A percentile compares a stretch with the other conserved stretches of the same genome.
Conservation (phyloP, 306 rosid genomes). For the Cicer chorassanicum region DNA sequence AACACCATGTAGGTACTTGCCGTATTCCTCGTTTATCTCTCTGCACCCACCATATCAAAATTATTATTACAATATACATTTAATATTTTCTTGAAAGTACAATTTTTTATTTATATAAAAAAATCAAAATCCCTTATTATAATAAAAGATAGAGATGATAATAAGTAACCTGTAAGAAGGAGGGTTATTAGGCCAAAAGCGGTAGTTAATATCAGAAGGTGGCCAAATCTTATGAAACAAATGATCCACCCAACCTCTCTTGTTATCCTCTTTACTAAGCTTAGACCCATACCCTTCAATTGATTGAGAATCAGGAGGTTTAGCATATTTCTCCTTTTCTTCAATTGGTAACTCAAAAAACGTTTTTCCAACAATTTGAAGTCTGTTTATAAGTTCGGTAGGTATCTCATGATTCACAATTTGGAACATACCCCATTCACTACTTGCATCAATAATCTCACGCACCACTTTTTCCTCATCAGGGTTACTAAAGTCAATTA, state of each 20-base stretch:
- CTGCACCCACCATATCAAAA: not conserved
- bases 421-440: not conserved
- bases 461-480: not conserved
- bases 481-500: constrained; percentile 14
- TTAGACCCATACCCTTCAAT: not conserved
- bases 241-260: constrained; percentile 8
- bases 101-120: too few relatives aligned
- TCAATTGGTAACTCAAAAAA: not conserved
- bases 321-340: not conserved
- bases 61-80: too few relatives aligned
- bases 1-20: not conserved
- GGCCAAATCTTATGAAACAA: constrained; percentile 4
- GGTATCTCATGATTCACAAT: constrained; percentile 1
- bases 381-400: not conserved
- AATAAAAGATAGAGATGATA: too few relatives aligned
- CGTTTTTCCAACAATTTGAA: not conserved
- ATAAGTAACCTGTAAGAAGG: not conserved
- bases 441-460: not conserved
- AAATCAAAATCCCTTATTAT: too few relatives aligned
- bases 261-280: not conserved
- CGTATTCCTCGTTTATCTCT: constrained; percentile 1
- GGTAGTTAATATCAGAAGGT: not conserved
- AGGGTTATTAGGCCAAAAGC: not conserved
- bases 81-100: too few relatives aligned
- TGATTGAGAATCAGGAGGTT: not conserved